These are phyloP conservation scores for Rhynchospora breviuscula DNA, from an alignment of 176 grass and related monocot species.

Conservation along the genomic window DNA sequence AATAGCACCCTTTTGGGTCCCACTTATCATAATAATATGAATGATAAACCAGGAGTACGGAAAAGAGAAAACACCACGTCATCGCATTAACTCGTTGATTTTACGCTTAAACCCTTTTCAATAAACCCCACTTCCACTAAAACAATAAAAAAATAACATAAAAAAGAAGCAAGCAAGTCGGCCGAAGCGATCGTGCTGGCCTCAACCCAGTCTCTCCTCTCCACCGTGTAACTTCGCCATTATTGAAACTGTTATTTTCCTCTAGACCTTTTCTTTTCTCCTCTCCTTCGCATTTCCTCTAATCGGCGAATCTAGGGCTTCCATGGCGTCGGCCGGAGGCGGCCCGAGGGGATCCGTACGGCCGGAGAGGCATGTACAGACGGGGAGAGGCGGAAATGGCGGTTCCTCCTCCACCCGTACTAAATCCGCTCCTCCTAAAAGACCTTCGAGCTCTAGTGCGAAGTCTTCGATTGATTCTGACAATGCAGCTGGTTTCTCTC, in stretches of 20 bases:
- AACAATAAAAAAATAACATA: not conserved
- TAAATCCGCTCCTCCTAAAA: slow-evolving; percentile 30
- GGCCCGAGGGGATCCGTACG: slow-evolving; percentile 19
- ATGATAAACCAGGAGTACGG: too few relatives aligned
- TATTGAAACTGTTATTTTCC: slow-evolving; percentile 4
- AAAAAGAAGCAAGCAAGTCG: not conserved
- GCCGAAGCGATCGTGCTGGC: slow-evolving; percentile 11
- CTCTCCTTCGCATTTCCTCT: not conserved
- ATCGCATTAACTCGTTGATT: not conserved
- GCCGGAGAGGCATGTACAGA: slow-evolving; percentile 30
- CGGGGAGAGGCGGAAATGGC: slow-evolving; percentile 10
- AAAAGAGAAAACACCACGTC: not conserved
- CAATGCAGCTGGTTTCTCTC: slow-evolving; percentile 15
- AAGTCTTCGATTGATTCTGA: slow-evolving; percentile 24
- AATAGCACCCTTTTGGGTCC: too few relatives aligned
- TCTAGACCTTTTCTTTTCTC: not conserved
- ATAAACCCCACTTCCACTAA: not conserved
- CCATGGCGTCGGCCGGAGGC: slow-evolving; percentile 27
- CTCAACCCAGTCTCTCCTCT: slow-evolving; percentile 9
- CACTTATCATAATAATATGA: too few relatives aligned
- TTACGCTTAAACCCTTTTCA: slow-evolving; percentile 5
- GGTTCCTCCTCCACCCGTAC: slow-evolving; percentile 16
- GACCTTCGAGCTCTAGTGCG: not conserved
- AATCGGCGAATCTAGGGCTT: not conserved
- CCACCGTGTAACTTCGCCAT: slow-evolving; percentile 12